A percentile compares a stretch with the other conserved stretches of the same genome.
These are phyloP conservation scores for Solanum paucissectum DNA, from an alignment of 257 asterid species.

Conservation along the genomic window DNA sequence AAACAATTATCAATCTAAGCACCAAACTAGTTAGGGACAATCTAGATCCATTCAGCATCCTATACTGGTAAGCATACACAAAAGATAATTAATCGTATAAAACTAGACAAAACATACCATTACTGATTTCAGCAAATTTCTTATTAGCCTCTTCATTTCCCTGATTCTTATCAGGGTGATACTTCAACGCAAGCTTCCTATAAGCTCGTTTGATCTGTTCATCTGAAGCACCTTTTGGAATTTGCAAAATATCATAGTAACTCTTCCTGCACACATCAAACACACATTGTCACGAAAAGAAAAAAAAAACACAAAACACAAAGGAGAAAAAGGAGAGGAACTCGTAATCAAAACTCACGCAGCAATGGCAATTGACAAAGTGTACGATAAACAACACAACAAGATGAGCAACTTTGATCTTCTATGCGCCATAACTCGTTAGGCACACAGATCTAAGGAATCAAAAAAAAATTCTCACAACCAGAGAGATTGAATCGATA, in stretches of 20 bases:
- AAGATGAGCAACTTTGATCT: slow-evolving; percentile 44
- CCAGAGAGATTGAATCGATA: neutral
- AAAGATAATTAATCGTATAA: neutral
- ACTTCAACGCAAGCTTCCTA: slow-evolving; percentile 84
- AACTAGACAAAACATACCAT: slow-evolving; percentile 30
- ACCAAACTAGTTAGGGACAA: too few species aligned
- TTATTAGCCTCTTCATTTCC: slow-evolving; percentile 91
- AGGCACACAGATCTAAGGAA: slow-evolving; percentile 36
- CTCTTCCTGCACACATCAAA: slow-evolving; percentile 47
- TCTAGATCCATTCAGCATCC: neutral
- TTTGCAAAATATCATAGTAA: slow-evolving; percentile 75
- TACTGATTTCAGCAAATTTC: slow-evolving; percentile 87
- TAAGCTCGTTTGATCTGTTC: slow-evolving; percentile 92
- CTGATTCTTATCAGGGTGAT: slow-evolving; percentile 86
- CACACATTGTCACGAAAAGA: neutral
- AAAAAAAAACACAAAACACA: neutral
- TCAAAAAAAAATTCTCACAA: neutral
- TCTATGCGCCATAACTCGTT: slow-evolving; percentile 51
- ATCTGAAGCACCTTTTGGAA: slow-evolving; percentile 70
- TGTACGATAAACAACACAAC: slow-evolving; percentile 35
- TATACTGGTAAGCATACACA: neutral
- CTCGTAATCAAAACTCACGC: slow-evolving; percentile 45
- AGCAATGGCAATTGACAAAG: slow-evolving; percentile 43
- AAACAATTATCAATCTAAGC: neutral
- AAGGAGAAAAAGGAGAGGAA: neutral